Percentiles rank a stretch among this genome's conserved stretches.
phyloP scores from a whole-genome alignment of 2,329 filamentous ascomycete species.

The Pseudophaeomoniella oleicola region DNA sequence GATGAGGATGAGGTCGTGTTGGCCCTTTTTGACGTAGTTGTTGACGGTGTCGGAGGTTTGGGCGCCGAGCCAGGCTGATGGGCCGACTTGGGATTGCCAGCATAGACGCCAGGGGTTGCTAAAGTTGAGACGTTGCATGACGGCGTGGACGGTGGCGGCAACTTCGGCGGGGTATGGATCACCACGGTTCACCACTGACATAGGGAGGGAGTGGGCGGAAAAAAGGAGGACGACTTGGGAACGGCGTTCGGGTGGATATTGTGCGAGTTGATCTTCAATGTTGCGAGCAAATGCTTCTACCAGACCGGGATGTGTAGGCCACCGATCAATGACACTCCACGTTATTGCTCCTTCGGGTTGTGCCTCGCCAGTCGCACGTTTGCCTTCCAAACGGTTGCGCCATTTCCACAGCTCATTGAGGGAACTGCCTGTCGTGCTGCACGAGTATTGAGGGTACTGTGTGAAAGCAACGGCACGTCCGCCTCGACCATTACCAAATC shows the following conservation, averaged over 20 bases:
- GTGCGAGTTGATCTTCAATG: conserved; percentile 69
- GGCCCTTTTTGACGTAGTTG: conserved; percentile 76
- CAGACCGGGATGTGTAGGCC: conserved; percentile 82
- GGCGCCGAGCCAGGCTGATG: conserved; percentile 85
- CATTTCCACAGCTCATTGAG: conserved; percentile 98
- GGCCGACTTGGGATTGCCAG: conserved; percentile 97
- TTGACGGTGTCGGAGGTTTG: conserved; percentile 83
- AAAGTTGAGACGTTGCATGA: conserved; percentile 84
- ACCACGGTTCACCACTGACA: conserved; percentile 92
- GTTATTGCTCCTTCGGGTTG: conserved; percentile 57
- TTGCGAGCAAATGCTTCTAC: conserved; percentile 87
- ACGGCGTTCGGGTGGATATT: conserved; percentile 69
- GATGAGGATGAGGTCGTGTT: conserved; percentile 80
- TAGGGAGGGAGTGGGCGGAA: conserved; percentile 88
- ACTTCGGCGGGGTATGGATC: conserved; percentile 95
- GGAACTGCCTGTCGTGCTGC: conserved; percentile 90
- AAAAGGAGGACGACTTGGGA: conserved; percentile 77
- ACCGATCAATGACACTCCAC: conserved; percentile 97
- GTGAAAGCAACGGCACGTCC: conserved; percentile 92
- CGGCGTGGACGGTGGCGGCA: conserved; percentile 85
- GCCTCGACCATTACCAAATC: conserved; percentile 79
- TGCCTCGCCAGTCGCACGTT: conserved; percentile 37
- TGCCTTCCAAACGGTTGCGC: conserved; percentile 71
- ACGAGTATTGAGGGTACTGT: conserved; percentile 97
- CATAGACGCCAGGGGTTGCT: conserved; percentile 84